Evolutionary conservation across 768 basidiomycete species (phyloP).

Genomic region (Russula emetica): DNA sequence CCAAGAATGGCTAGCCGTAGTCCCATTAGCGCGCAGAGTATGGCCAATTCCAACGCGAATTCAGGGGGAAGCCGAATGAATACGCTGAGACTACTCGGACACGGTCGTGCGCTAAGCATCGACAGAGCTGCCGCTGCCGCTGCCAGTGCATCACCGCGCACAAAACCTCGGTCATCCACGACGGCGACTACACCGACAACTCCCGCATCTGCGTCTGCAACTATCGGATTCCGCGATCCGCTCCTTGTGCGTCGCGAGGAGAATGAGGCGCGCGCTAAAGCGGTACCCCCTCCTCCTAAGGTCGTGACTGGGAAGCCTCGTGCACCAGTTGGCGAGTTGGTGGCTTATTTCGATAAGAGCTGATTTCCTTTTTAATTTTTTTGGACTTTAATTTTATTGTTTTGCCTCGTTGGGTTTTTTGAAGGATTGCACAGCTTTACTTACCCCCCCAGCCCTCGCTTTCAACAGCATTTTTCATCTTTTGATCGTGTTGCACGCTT

Average conservation of each 20-base stretch:
- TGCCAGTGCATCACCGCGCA: slow-evolving; percentile 1
- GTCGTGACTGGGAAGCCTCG: slow-evolving; percentile 47
- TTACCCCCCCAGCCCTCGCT: too few relatives aligned
- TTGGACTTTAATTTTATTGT: neutral
- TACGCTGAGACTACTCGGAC: slow-evolving; percentile 26
- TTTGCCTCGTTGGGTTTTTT: neutral
- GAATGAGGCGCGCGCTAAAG: slow-evolving; percentile 39
- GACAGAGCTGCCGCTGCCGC: slow-evolving; percentile 13
- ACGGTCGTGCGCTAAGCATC: slow-evolving; percentile 20
- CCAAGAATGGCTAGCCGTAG: neutral
- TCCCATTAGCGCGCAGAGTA: neutral
- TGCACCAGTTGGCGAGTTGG: slow-evolving; percentile 69
- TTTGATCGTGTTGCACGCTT: too few relatives aligned
- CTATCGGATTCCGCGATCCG: slow-evolving; percentile 63
- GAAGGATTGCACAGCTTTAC: neutral
- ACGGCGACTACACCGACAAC: neutral
- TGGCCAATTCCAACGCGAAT: neutral
- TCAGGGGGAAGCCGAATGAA: slow-evolving; percentile 26
- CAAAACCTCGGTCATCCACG: too few relatives aligned
- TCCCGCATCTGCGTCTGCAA: slow-evolving; percentile 38
- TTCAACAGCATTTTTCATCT: too few relatives aligned
- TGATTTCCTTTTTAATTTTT: neutral
- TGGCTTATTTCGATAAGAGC: slow-evolving; percentile 70
- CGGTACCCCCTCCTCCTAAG: slow-evolving; percentile 44
- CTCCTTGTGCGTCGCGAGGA: slow-evolving; percentile 64